phyloP scores from a whole-genome alignment of 352 stramenopile species.

The Pythium sp. region DNA sequence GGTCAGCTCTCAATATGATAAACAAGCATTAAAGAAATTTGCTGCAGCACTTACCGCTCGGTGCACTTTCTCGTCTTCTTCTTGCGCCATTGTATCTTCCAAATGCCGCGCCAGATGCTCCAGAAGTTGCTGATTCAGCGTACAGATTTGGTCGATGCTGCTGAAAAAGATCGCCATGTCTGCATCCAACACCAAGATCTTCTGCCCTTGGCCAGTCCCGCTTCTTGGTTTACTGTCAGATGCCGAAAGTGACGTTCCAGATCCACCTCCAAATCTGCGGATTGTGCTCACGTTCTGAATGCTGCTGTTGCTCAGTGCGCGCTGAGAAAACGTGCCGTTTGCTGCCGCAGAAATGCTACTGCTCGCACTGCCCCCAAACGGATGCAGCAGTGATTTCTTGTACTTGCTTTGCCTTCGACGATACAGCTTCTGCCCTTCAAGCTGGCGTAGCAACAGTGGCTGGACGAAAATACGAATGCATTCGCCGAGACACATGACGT shows the following conservation, averaged over 20 bases:
- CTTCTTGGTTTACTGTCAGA: constrained; percentile 20
- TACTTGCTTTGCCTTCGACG: constrained; percentile 62
- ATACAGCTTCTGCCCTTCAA: constrained; percentile 73
- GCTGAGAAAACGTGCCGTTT: constrained; percentile 25
- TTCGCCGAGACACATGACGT: constrained; percentile 77
- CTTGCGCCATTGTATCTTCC: constrained; percentile 50
- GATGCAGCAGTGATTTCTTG: constrained; percentile 54
- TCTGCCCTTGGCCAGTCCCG: constrained; percentile 21
- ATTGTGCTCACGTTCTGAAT: constrained; percentile 41
- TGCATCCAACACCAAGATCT: constrained; percentile 74
- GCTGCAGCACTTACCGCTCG: constrained; percentile 15
- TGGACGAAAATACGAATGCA: constrained; percentile 85
- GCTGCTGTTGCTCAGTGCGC: constrained; percentile 43
- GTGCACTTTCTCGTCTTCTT: constrained; percentile 25
- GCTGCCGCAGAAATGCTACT: constrained; percentile 32
- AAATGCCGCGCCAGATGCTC: constrained; percentile 80
- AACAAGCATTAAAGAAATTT: not conserved
- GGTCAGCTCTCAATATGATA: not conserved
- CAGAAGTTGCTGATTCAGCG: constrained; percentile 85
- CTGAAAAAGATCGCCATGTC: constrained; percentile 88
- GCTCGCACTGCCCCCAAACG: constrained; percentile 40
- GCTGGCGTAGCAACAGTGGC: constrained; percentile 68
- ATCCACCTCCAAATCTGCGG: constrained; percentile 24
- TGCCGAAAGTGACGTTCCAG: constrained; percentile 11
- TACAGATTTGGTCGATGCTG: constrained; percentile 87